Evolutionary conservation across 352 stramenopile species (phyloP).

Genomic region (Globisporangium ultimum): DNA sequence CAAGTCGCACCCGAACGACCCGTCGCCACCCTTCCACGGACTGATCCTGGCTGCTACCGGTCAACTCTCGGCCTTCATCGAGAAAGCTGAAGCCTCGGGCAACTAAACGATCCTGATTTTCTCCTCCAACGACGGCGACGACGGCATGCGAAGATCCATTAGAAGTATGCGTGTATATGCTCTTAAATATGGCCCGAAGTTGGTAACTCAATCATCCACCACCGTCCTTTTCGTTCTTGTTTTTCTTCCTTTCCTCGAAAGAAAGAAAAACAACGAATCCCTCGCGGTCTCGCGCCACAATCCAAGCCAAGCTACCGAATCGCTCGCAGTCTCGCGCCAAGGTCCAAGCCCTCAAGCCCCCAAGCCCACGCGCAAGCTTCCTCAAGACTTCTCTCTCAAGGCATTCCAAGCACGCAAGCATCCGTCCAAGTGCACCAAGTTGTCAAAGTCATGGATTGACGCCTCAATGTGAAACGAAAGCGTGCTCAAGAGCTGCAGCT

Average conservation of each 20-base stretch:
- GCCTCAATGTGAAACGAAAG: too few relatives aligned
- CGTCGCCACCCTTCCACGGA: conserved; percentile 97
- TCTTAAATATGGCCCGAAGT: conserved; percentile 11
- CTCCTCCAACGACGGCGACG: not conserved
- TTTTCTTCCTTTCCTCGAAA: conserved; percentile 4
- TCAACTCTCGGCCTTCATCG: conserved; percentile 71
- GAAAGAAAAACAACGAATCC: conserved; percentile 14
- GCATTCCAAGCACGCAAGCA: not conserved
- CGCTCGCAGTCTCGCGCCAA: conserved; percentile 12
- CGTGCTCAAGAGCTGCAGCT: too few relatives aligned
- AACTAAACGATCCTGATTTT: conserved; percentile 14
- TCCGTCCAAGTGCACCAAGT: not conserved
- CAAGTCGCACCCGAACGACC: conserved; percentile 94
- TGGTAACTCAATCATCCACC: conserved; percentile 8
- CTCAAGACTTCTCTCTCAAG: not conserved
- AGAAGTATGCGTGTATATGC: conserved; percentile 15
- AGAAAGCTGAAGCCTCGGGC: conserved; percentile 29
- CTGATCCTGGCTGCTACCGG: conserved; percentile 91
- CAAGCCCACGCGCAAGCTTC: not conserved
- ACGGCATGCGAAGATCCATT: conserved; percentile 7
- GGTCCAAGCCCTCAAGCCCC: not conserved
- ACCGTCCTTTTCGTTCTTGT: conserved; percentile 7
- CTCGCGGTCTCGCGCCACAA: conserved; percentile 12
- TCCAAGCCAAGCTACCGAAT: conserved; percentile 7
- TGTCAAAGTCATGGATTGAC: too few relatives aligned